Evolutionary conservation across 2,329 filamentous ascomycete species (phyloP).

Genomic region (Paecilomyces formosus): DNA sequence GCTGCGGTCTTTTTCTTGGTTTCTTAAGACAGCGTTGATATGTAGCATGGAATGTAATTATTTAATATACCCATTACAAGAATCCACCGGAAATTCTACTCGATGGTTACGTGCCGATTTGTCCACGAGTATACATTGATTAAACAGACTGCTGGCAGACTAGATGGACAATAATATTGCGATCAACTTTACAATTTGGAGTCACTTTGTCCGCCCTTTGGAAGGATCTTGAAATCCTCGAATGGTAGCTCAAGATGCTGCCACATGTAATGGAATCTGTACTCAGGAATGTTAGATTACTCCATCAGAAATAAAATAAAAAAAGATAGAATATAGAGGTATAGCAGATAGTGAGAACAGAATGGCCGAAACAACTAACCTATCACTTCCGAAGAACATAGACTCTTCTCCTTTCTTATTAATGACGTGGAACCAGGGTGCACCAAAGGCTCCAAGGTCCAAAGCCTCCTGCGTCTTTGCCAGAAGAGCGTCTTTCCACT

Average conservation of each 20-base stretch:
- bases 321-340: not conserved
- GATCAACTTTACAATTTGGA: not conserved
- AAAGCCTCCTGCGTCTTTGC: slow-evolving; percentile 55
- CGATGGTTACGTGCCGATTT: not conserved
- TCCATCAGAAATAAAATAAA: not conserved
- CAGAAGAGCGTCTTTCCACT: slow-evolving; percentile 49
- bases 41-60: not conserved
- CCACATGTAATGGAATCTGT: slow-evolving; percentile 50
- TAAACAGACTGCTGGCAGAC: not conserved
- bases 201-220: not conserved
- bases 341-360: not conserved
- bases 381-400: slow-evolving; percentile 73
- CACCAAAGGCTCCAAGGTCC: slow-evolving; percentile 63
- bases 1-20: not conserved
- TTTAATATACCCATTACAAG: not conserved
- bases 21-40: not conserved
- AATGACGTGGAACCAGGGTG: slow-evolving; percentile 66
- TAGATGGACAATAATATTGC: not conserved
- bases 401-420: slow-evolving; percentile 52
- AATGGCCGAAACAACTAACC: slow-evolving; percentile 23
- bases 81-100: not conserved
- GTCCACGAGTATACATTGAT: not conserved
- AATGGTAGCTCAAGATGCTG: slow-evolving; percentile 51
- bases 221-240: slow-evolving; percentile 18
- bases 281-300: not conserved